A percentile compares a stretch with the other conserved stretches of the same genome.
These are phyloP conservation scores for Starmerella apis DNA, from an alignment of 805 yeast species.

Conservation along the genomic window DNA sequence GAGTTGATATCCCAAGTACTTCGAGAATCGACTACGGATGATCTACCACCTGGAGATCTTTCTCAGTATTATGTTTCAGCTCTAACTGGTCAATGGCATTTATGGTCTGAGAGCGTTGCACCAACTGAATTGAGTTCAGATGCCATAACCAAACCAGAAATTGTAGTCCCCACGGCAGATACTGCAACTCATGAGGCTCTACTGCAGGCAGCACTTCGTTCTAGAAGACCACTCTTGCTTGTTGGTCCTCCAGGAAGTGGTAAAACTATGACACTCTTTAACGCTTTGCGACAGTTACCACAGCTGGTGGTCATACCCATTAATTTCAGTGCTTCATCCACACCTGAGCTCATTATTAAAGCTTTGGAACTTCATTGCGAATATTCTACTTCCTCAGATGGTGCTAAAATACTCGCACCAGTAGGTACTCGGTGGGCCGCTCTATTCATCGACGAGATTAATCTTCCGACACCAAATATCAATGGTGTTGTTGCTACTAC, in stretches of 20 bases:
- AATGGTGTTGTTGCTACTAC: conserved; percentile 68
- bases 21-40: background rate
- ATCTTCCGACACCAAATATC: conserved; percentile 60
- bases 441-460: conserved; percentile 84
- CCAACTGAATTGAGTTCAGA: conserved; percentile 43
- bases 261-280: conserved; percentile 79
- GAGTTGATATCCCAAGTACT: conserved; percentile 5
- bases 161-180: conserved; percentile 69
- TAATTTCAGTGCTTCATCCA: conserved; percentile 74
- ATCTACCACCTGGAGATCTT: conserved; percentile 21
- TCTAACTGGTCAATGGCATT: conserved; percentile 41
- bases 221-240: conserved; percentile 52
- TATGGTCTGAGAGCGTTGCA: conserved; percentile 29
- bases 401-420: conserved; percentile 48
- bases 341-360: conserved; percentile 48
- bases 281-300: conserved; percentile 51
- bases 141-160: conserved; percentile 48
- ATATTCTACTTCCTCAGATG: conserved; percentile 44
- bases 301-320: conserved; percentile 50
- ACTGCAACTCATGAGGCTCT: conserved; percentile 57
- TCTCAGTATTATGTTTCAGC: conserved; percentile 39
- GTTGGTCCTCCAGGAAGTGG: conserved; percentile 99
- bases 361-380: conserved; percentile 65
- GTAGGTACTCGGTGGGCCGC: conserved; percentile 60
- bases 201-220: conserved; percentile 46